Base-by-base conservation (phyloP, 768 basidiomycete genomes). In the Mycena crocata region DNA sequence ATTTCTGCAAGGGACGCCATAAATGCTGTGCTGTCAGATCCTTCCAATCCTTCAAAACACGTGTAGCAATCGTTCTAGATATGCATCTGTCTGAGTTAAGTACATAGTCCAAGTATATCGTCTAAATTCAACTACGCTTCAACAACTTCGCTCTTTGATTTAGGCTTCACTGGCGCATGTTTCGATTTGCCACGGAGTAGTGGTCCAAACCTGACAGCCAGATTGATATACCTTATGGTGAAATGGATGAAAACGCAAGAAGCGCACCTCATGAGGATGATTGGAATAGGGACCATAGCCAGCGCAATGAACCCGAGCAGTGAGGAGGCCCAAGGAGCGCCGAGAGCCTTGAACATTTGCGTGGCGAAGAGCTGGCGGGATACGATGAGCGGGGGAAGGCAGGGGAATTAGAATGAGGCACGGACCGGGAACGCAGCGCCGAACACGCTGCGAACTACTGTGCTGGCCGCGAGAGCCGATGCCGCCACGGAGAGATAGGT, bases 271-370 rank as follows among this genome's bases (percentile, higher is more conserved):
- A 76, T 67, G 10, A 87, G 74, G 32, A 86, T 67, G 50, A 87
- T 82, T 12, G 87, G 87, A 34, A 84, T 85, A 0, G 89, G 89
- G 3, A 84, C 76, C 84, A 90, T 79, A 10, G 74, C 62, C 19
- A 87, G 70, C 1, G 89, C 86, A 42, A 88, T 71, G 65, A 83
- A 83, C 0, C 86, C 89, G 4, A 90, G 71, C 13, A 90, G 66
- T 13, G 89, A 82, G 10, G 89, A 89, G 26, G 89, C 88, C 89
- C 87, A 90, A 44, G 77, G 77, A 1, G 88, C 81, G 54, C 83
- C 82, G 5, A 90, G 77, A 21, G 74, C 76, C 1, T 74, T 69
- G 64, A 86, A 90, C 86, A 90, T 86, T 66, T 86, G 81, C n/a
- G 80, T 76, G 3, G 85, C 84, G 69, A 89, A 89, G 37, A 89